These are phyloP conservation scores for Helicocarpus griseus DNA, from an alignment of 2,329 filamentous ascomycete genomes.

Conservation along the genomic window DNA sequence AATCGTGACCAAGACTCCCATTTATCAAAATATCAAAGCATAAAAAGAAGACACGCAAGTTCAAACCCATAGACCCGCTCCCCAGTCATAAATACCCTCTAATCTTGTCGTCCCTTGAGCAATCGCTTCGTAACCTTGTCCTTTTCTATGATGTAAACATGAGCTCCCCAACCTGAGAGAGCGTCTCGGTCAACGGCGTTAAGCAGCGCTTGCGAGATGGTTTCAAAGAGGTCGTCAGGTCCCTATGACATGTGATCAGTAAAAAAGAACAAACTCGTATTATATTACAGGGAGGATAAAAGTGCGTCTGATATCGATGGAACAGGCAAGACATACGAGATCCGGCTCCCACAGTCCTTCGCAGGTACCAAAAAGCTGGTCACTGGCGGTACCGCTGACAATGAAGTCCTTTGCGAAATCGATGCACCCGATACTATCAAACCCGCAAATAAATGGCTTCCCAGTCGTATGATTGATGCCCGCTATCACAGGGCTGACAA, in stretches of 20 bases:
- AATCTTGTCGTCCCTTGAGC: constrained; percentile 95
- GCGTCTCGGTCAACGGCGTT: constrained; percentile 96
- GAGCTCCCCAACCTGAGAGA: constrained; percentile 92
- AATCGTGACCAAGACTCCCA: constrained; percentile 2
- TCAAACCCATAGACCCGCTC: not conserved
- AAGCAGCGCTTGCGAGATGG: constrained; percentile 87
- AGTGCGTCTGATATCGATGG: not conserved
- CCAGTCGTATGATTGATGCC: constrained; percentile 90
- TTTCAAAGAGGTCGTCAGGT: constrained; percentile 95
- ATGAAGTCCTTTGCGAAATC: constrained; percentile 99
- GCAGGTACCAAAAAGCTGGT: constrained; percentile 98
- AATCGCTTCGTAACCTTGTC: constrained; percentile 99
- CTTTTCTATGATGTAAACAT: constrained; percentile 99
- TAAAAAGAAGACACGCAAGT: not conserved
- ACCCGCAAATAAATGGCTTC: constrained; percentile 96
- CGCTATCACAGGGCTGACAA: constrained; percentile 87
- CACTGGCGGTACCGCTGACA: constrained; percentile 87
- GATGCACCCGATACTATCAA: constrained; percentile 98
- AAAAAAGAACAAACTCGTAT: not conserved
- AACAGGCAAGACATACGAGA: constrained; percentile 53
- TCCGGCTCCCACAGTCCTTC: constrained; percentile 97
- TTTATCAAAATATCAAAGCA: constrained; percentile 1
- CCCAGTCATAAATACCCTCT: constrained; percentile 24
- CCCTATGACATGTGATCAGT: constrained; percentile 40
- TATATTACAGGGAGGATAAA: not conserved